phyloP scores from a whole-genome alignment of 352 stramenopile genomes.

The Aphanomyces cochlioides region DNA sequence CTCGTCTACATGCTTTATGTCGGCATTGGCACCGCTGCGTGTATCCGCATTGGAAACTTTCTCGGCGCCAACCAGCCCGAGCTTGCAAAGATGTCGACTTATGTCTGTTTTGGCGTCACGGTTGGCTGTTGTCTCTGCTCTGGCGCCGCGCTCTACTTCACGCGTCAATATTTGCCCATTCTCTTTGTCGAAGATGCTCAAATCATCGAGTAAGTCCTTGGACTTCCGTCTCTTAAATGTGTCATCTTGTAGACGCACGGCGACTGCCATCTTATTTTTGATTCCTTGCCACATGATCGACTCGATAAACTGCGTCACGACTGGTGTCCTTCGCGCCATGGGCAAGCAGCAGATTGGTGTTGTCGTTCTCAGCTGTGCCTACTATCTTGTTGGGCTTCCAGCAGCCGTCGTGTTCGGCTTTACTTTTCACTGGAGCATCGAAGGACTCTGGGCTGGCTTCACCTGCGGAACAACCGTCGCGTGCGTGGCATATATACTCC shows the following conservation, averaged over 20 bases:
- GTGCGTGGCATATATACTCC: slow-evolving; percentile 42
- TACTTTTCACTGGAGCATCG: slow-evolving; percentile 42
- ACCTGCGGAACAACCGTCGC: slow-evolving; percentile 46
- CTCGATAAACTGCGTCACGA: slow-evolving; percentile 46
- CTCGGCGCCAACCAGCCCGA: slow-evolving; percentile 45
- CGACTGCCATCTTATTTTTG: slow-evolving; percentile 44
- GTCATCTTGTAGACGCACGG: slow-evolving; percentile 34
- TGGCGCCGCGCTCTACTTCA: slow-evolving; percentile 38
- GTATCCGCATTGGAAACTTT: slow-evolving; percentile 58
- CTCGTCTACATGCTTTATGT: slow-evolving; percentile 62
- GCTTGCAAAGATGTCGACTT: slow-evolving; percentile 47
- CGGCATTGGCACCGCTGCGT: slow-evolving; percentile 49
- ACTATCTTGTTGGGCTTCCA: slow-evolving; percentile 73
- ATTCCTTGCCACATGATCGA: slow-evolving; percentile 50
- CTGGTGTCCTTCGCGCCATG: slow-evolving; percentile 64
- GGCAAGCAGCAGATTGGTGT: slow-evolving; percentile 58
- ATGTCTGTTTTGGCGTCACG: slow-evolving; percentile 41
- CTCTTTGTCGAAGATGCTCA: slow-evolving; percentile 39
- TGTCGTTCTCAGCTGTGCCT: slow-evolving; percentile 62
- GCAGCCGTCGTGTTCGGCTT: slow-evolving; percentile 56
- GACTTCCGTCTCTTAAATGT: slow-evolving; percentile 1
- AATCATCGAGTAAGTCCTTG: slow-evolving; percentile 32
- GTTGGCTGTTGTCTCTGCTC: slow-evolving; percentile 39
- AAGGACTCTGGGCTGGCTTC: slow-evolving; percentile 60
- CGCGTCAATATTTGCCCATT: slow-evolving; percentile 41